Evolutionary conservation across 192 early-diverging fungal species (phyloP), one percentile per base, ranked within the genome.

Genomic region (Chytriomyces sp.): DNA sequence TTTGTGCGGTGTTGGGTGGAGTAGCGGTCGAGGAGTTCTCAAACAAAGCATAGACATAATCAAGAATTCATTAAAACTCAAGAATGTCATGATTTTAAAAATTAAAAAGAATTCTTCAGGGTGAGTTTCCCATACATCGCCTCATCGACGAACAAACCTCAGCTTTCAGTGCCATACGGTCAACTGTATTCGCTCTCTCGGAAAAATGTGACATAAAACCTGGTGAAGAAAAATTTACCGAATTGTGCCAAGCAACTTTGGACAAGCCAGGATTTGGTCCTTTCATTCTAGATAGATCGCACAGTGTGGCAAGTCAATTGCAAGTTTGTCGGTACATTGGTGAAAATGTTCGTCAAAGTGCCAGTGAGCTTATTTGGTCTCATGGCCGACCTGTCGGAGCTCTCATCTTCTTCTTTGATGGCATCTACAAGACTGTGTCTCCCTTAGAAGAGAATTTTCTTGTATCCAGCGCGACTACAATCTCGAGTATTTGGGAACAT

Each of bases 321-420:
- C 72, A 73, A 64, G 72, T 73, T 31, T 63, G 72, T 4, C 0
- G 72, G 52, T 73, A 52, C 33, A 62, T 73, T 54, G 72, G 72
- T 36, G 60, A 73, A 56, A 36, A 62, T 25, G 72, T 73, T 26
- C 40, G 33, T 8, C 59, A 62, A 22, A 44, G n/a, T 22, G 39
- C 60, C 7, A 52, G 40, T 22, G 72, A 73, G 19, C 32, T 73
- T 14, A 73, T 73, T 54, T 73, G 72, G 72, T 62, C 72, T 12
- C 60, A 73, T 34, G 41, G 49, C 6, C 61, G 72, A 30, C 72
- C 72, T 31, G 72, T 64, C 12, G 72, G 44, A 8, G 61, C 64
- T 1, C 14, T 73, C 1, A 61, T 55, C 3, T 30, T 62, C 22
- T 73, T 73, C 41, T 73, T 73, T 64, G 72, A 62, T 25, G 72